Base-by-base conservation (phyloP, 306 rosid genomes). In the Glycyrrhiza uralensis region DNA sequence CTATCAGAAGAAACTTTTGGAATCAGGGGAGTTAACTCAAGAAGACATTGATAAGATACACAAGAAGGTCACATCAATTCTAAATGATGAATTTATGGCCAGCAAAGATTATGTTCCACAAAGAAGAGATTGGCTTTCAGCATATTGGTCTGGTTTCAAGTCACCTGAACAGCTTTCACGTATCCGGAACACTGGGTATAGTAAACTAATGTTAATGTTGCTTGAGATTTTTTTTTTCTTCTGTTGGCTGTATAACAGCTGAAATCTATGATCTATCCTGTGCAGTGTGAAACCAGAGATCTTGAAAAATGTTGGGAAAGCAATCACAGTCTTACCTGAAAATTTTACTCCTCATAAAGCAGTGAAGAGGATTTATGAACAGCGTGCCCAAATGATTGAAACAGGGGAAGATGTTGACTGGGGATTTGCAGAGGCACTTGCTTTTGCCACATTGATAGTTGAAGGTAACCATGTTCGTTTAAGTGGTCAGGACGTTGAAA, bases 141-240 rank as follows among this genome's bases (percentile, higher is more conserved):
- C 98, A n/a, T 89, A 93, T 81, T 93, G 98, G 97, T 52, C 92
- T 73, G 98, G 98, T 30, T 93, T 89, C 76, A 93, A 93, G 89
- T 91, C 98, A 70, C 98, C 97, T 3, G 98, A 88, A 76, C 98
- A 93, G 69, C 70, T 88, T 83, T 93, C 98, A 30, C 92, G 97
- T 30, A 82, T 93, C 18, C 71, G 90, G 30, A 93, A 90, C 76
- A 90, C 98, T 52, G 98, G 96, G 98, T 93, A 85, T 46, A 81
- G 29, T 73, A 3, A 72, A 24, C 7, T 14, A 22, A 29, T 74
- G 30, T 32, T 24, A 65, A n/a, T 22, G 61, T 62, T 78, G 22
- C 61, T 62, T 64, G 4, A 46, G 52, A n/a, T n/a, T n/a, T n/a
- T n/a, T n/a, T n/a, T n/a, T n/a, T 54, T 14, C 29, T 83, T 33